Evolutionary conservation across 768 basidiomycete species (phyloP), one percentile per base, ranked within the genome.

Genomic region (Lentinus brumalis): DNA sequence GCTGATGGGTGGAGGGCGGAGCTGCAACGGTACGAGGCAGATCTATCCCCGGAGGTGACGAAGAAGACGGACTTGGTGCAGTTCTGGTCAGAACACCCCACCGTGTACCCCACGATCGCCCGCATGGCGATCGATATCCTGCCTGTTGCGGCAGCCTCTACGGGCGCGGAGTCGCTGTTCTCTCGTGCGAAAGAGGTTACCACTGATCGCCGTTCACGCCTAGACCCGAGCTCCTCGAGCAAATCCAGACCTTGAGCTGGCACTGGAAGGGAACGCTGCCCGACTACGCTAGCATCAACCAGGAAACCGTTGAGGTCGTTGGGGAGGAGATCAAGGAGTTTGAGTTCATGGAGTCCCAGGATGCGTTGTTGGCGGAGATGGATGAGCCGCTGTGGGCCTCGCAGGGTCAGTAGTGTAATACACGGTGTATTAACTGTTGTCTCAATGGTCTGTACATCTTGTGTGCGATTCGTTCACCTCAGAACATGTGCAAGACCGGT

Each of bases 61-160:
- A 65, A 63, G n/a, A 53, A 67, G 4, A 63, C 47, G 0, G 47
- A 69, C 29, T 62, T 64, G 10, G 45, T 69, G 4, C n/a, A 46
- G 10, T 66, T 60, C 65, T 68, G 65, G 67, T 53, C 31, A 26
- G 66, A 57, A 8, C 32, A 56, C 16, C n/a, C 42, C 1, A 2
- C 18, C 6, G 18, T 45, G 4, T 66, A 54, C 14, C 65, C 59
- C 1, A 66, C 60, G 0, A 46, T 66, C 8, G 56, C 44, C 8
- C 39, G 57, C 0, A 62, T 67, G 0, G 63, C 62, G 18, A 49
- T 67, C 8, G 56, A 67, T 26, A 21, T 57, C 15, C 57, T 66
- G 5, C 30, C 59, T 0, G 39, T 46, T 16, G 56, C 60, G 1
- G 66, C 35, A 10, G 65, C 62, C 3, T 65, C 41, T 1, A 64